These are phyloP conservation scores for Penicillium sp. DNA, from an alignment of 2,329 filamentous ascomycete genomes.

Conservation along the genomic window DNA sequence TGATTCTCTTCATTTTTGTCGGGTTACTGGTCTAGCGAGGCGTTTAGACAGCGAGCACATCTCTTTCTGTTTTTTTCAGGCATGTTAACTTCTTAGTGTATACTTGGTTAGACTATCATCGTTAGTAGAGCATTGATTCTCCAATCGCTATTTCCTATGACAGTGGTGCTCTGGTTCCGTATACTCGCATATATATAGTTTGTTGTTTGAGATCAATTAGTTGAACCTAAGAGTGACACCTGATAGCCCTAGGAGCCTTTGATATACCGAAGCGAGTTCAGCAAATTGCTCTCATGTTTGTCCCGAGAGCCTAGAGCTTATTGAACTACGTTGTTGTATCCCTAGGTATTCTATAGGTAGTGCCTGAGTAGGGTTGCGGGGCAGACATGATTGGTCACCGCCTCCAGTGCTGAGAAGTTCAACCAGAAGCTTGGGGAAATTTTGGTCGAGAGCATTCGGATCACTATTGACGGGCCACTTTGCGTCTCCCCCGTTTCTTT, in stretches of 20 bases:
- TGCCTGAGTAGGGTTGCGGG: slow-evolving; percentile 24
- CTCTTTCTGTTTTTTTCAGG: neutral
- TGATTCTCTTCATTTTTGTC: neutral
- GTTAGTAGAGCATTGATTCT: neutral
- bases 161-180: too few species aligned
- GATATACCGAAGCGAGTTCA: too few species aligned
- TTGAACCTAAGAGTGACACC: too few species aligned
- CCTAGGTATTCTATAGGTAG: neutral
- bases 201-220: too few species aligned
- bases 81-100: neutral
- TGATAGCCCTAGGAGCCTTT: too few species aligned
- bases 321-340: neutral
- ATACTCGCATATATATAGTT: neutral
- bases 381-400: slow-evolving; percentile 41
- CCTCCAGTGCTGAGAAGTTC: slow-evolving; percentile 37
- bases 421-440: slow-evolving; percentile 47
- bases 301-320: too few species aligned
- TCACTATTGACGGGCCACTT: slow-evolving; percentile 36
- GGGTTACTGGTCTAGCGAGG: slow-evolving; percentile 11
- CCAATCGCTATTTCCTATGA: too few species aligned
- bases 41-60: slow-evolving; percentile 10
- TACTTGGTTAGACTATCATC: neutral
- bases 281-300: too few species aligned
- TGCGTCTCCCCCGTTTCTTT: slow-evolving; percentile 27
- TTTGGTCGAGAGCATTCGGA: slow-evolving; percentile 45